Evolutionary conservation across 2,329 filamentous ascomycete species (phyloP), one percentile per base, ranked within the genome.

Genomic region (Pseudogymnoascus sp.): DNA sequence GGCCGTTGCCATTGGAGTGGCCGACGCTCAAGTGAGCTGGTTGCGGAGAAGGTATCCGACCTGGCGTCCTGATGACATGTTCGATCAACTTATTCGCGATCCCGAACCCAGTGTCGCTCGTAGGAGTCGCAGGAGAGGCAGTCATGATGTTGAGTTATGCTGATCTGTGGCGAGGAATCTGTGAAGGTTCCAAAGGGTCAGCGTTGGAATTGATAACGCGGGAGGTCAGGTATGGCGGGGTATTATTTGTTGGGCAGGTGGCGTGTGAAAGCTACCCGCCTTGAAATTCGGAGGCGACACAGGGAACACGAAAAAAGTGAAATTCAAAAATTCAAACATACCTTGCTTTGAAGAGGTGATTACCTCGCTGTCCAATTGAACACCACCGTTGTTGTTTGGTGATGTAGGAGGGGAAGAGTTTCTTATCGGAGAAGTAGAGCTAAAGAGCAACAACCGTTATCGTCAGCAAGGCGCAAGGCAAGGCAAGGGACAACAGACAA

Each of bases 11-110:
- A 43, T 59, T 31, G 12, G 37, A 43, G 26, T 61, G 19, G 72
- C 77, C 76, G 21, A 92, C 81, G 69, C 83, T 89, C 74, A 96
- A 81, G 75, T 96, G 91, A 63, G 91, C 92, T 26, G 92, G 91
- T 73, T 95, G 90, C 23, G 92, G 91, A 62, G 92, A 96, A 23
- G 92, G 90, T 33, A 66, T 59, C 59, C 71, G 66, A 52, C 66
- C 68, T 43, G 70, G 69, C 41, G 68, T 69, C 58, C 67, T 68
- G 41, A 69, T 65, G n/a, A 69, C 58, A 29, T 70, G 61, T 10
- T 72, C 70, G 41, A 70, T 59, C 33, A 68, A 29, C 49, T 66
- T 69, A 59, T 69, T 63, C 61, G 64, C 21, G 37, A 37, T 16
- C 35, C 43, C 43, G n/a, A 14, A 29, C 0, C 11, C 29, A 19